Conservation (phyloP, 768 basidiomycete genomes). For the Ramaria sp. region DNA sequence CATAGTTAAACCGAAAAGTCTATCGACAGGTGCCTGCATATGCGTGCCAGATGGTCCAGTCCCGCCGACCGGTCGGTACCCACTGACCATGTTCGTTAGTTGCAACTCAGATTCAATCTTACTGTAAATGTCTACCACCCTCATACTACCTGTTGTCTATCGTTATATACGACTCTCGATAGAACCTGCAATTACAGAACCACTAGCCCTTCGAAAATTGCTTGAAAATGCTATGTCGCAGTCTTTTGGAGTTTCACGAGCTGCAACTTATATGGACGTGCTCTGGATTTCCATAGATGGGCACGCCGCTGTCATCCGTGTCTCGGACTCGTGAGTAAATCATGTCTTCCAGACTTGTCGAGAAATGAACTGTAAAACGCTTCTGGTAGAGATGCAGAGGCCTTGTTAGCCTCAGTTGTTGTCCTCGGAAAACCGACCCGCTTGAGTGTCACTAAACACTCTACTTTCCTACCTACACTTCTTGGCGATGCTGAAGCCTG, state of each 20-base stretch:
- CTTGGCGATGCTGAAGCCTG: background rate
- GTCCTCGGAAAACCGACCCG: background rate
- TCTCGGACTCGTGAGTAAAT: background rate
- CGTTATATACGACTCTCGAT: slow-evolving; percentile 29
- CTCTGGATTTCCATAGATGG: slow-evolving; percentile 40
- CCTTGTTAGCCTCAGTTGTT: slow-evolving; percentile 1
- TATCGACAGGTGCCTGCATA: too few relatives aligned
- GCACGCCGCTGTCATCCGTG: slow-evolving; percentile 30
- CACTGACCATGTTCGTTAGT: too few relatives aligned
- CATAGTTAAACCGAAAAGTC: too few relatives aligned
- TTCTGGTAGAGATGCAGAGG: slow-evolving; percentile 2
- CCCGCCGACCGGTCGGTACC: too few relatives aligned
- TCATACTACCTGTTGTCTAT: too few relatives aligned
- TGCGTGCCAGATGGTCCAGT: too few relatives aligned
- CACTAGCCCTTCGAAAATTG: slow-evolving; percentile 38
- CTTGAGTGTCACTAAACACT: background rate
- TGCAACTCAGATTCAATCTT: too few relatives aligned
- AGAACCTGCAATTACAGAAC: slow-evolving; percentile 28
- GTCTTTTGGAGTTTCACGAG: slow-evolving; percentile 42
- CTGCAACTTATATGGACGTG: slow-evolving; percentile 47
- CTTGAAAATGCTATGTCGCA: slow-evolving; percentile 46
- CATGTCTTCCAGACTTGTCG: background rate
- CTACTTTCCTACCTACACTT: background rate
- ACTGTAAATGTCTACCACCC: too few relatives aligned
- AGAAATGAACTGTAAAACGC: background rate